Evolutionary conservation across 208 protist species (phyloP), one percentile per base, ranked within the genome.

Genomic region (Kentomonas sorsogonicus): DNA sequence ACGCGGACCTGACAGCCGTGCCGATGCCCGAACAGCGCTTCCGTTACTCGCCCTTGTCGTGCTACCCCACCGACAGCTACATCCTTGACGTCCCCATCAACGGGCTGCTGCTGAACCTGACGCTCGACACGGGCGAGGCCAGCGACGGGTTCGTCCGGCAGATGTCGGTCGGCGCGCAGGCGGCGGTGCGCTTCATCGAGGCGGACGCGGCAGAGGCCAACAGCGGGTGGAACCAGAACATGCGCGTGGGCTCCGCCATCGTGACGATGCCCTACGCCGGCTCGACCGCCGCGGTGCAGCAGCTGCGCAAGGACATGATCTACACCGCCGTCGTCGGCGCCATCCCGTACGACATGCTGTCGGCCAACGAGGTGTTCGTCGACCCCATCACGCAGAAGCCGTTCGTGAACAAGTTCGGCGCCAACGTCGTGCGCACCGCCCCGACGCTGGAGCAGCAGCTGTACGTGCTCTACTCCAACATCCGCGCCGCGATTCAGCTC

Each of bases 391-490:
- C 50, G 48, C 3, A 39, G 2, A 47, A 36, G 34, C 34, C 71
- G 6, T 9, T 25, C 10, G 26, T 53, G 25, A 47, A 45, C 56
- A 33, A 38, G 23, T 36, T 36, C 25, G 7, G 44, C n/a, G 27
- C 39, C 13, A 64, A 69, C 45, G 41, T 73, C 13, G 60, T 79
- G 45, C 27, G 41, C 2, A 33, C 76, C 18, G 54, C 59, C 53
- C 75, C 73, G 3, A 87, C 75, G 22, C n/a, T 76, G 18, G 72
- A 83, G 48, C 79, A 83, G 76, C 46, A 81, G 51, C 39, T 83
- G 18, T 83, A 68, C 55, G 48, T 80, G 0, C n/a, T 77, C 23
- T 66, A 63, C 57, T 34, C 38, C 65, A 58, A 66, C 58, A n/a
- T 65, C 11, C 9, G 10, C 31, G 9, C 0, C 31, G 44, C 7